Percentiles rank a stretch among this genome's conserved stretches.
Evolutionary conservation across 2,329 filamentous ascomycete species (phyloP).

Genomic region (Ploettnerulaceae sp.): DNA sequence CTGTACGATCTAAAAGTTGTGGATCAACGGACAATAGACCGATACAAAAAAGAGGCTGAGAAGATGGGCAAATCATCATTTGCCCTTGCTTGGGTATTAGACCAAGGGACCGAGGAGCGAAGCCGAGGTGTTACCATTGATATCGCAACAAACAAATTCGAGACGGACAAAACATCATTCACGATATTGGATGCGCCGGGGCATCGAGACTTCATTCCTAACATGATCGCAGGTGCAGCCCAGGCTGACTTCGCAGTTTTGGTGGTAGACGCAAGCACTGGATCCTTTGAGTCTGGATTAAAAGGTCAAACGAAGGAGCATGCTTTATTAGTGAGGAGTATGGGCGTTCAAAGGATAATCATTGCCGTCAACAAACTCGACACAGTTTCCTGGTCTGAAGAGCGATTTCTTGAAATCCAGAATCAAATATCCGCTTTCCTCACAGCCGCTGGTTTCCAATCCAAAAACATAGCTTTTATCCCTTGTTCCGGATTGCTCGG

Average conservation of each 20-base stretch:
- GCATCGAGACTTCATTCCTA: slow-evolving; percentile 93
- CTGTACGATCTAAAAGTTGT: slow-evolving; percentile 84
- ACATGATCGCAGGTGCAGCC: slow-evolving; percentile 96
- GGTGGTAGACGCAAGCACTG: slow-evolving; percentile 85
- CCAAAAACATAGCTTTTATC: slow-evolving; percentile 78
- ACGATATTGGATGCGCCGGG: slow-evolving; percentile 95
- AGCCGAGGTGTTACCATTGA: slow-evolving; percentile 92
- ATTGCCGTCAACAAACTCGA: slow-evolving; percentile 97
- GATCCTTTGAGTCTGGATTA: slow-evolving; percentile 88
- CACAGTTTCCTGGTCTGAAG: slow-evolving; percentile 74
- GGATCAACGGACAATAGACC: slow-evolving; percentile 82
- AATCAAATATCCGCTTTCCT: slow-evolving; percentile 82
- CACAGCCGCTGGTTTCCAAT: slow-evolving; percentile 72
- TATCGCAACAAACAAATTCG: slow-evolving; percentile 90
- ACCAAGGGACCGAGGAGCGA: slow-evolving; percentile 85
- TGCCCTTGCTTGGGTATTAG: slow-evolving; percentile 93
- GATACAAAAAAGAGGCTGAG: slow-evolving; percentile 82
- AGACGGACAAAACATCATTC: slow-evolving; percentile 80
- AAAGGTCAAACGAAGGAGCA: slow-evolving; percentile 95
- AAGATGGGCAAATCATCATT: slow-evolving; percentile 93
- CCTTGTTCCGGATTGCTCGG: slow-evolving; percentile 87
- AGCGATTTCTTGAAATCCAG: slow-evolving; percentile 78
- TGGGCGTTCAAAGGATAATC: slow-evolving; percentile 83
- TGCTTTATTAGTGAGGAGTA: slow-evolving; percentile 79
- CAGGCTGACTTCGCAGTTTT: slow-evolving; percentile 95